Conservation (phyloP, 805 yeast genomes). For the Wickerhamomyces alni region DNA sequence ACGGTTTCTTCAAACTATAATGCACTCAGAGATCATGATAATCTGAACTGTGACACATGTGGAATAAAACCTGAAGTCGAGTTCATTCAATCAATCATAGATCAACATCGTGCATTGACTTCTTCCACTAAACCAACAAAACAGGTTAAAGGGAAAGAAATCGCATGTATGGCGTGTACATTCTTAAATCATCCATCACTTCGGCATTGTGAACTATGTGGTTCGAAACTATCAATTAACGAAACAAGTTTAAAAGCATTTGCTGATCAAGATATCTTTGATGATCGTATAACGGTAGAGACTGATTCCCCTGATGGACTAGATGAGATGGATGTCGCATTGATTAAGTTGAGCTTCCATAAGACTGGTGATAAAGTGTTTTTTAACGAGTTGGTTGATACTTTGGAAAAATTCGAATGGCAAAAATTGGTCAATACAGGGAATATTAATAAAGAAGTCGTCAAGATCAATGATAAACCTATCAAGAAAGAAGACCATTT, state of each 20-base stretch:
- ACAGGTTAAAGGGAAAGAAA: conserved; percentile 5
- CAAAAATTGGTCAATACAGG: conserved; percentile 28
- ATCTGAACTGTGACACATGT: conserved; percentile 53
- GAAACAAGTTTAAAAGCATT: conserved; percentile 15
- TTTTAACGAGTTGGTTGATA: conserved; percentile 37
- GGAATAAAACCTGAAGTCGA: conserved; percentile 46
- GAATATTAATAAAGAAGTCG: conserved; percentile 23
- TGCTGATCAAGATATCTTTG: conserved; percentile 21
- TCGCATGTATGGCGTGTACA: conserved; percentile 56
- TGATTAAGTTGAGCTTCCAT: conserved; percentile 70
- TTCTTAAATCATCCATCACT: conserved; percentile 80
- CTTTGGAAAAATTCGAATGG: conserved; percentile 50
- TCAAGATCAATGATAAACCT: conserved; percentile 3
- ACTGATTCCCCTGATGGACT: conserved; percentile 27
- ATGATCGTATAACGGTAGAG: conserved; percentile 26
- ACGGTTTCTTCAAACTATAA: conserved; percentile 27
- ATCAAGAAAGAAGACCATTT: neutral
- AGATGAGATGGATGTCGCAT: conserved; percentile 14
- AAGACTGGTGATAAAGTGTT: conserved; percentile 58
- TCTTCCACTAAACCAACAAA: neutral
- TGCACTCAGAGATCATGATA: conserved; percentile 17
- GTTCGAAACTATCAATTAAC: conserved; percentile 40
- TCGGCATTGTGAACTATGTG: conserved; percentile 83
- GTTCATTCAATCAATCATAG: conserved; percentile 28
- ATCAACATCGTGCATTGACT: conserved; percentile 1